phyloP scores from a whole-genome alignment of 2,329 filamentous ascomycete species.

The Pseudogymnoascus sp. region DNA sequence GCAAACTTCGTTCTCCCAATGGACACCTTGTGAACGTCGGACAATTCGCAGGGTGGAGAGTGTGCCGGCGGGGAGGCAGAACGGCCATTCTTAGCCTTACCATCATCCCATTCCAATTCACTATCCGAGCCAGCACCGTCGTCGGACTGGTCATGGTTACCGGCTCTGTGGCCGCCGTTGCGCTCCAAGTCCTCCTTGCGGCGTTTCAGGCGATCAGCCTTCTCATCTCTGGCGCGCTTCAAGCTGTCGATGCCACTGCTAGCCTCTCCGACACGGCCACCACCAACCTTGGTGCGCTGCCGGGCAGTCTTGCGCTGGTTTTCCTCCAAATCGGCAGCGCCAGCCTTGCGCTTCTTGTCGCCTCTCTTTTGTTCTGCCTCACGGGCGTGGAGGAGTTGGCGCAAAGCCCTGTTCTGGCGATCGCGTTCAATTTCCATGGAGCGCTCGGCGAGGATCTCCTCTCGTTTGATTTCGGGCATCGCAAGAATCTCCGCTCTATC shows the following conservation, averaged over 20 bases:
- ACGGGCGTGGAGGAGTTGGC: conserved; percentile 61
- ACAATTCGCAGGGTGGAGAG: conserved; percentile 59
- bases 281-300: conserved; percentile 58
- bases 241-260: conserved; percentile 65
- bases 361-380: conserved; percentile 51
- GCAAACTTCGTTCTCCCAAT: conserved; percentile 81
- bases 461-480: conserved; percentile 84
- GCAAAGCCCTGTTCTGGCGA: conserved; percentile 73
- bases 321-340: conserved; percentile 70
- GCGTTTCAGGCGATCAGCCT: conserved; percentile 54
- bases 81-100: conserved; percentile 39
- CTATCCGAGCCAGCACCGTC: conserved; percentile 62
- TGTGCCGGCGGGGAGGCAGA: conserved; percentile 37
- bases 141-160: conserved; percentile 47
- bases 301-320: conserved; percentile 64
- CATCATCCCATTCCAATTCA: conserved; percentile 68
- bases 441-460: conserved; percentile 82
- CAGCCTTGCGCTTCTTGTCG: conserved; percentile 68
- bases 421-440: conserved; percentile 73
- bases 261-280: conserved; percentile 58
- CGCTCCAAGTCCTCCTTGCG: conserved; percentile 53
- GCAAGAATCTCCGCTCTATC: conserved; percentile 74
- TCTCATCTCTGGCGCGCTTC: conserved; percentile 53
- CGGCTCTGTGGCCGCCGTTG: conserved; percentile 37
- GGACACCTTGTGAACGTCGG: conserved; percentile 76